Conservation (phyloP, 2,329 filamentous ascomycete species). For the Lachnum nothofagi region DNA sequence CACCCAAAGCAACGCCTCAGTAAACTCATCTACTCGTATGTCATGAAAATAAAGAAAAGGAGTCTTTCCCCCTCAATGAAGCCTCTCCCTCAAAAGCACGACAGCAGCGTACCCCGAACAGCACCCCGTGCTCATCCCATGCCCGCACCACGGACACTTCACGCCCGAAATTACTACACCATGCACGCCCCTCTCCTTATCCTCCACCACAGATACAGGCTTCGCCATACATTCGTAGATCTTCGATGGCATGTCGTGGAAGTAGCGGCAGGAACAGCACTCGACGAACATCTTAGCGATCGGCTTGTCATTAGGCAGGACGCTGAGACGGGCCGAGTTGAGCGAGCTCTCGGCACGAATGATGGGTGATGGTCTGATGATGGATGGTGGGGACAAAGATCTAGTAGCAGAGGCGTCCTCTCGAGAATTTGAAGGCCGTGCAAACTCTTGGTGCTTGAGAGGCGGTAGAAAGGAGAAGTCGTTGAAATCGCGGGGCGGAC, state of each 20-base stretch:
- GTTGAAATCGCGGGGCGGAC: conserved; percentile 24
- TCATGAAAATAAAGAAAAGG: not conserved
- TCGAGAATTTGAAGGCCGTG: conserved; percentile 22
- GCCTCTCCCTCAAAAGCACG: conserved; percentile 59
- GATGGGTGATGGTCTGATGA: conserved; percentile 11
- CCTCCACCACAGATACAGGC: conserved; percentile 50
- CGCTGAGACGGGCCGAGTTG: not conserved
- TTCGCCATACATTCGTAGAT: conserved; percentile 61
- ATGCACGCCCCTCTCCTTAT: conserved; percentile 47
- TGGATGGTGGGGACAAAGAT: not conserved
- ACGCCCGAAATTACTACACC: conserved; percentile 57
- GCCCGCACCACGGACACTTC: conserved; percentile 66
- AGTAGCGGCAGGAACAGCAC: conserved; percentile 60
- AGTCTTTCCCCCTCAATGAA: conserved; percentile 39
- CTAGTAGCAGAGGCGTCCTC: not conserved
- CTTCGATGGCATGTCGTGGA: conserved; percentile 60
- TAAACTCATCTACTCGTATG: no score
- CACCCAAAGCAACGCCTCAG: no score
- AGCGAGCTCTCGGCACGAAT: conserved; percentile 16
- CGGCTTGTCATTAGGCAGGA: conserved; percentile 13
- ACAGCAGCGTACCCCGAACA: conserved; percentile 65
- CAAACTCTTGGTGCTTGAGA: conserved; percentile 38
- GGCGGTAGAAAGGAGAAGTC: conserved; percentile 35
- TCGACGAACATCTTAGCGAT: conserved; percentile 61
- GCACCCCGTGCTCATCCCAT: conserved; percentile 64